phyloP scores from a whole-genome alignment of 176 grass and related monocot species.

The Musa itinerans region DNA sequence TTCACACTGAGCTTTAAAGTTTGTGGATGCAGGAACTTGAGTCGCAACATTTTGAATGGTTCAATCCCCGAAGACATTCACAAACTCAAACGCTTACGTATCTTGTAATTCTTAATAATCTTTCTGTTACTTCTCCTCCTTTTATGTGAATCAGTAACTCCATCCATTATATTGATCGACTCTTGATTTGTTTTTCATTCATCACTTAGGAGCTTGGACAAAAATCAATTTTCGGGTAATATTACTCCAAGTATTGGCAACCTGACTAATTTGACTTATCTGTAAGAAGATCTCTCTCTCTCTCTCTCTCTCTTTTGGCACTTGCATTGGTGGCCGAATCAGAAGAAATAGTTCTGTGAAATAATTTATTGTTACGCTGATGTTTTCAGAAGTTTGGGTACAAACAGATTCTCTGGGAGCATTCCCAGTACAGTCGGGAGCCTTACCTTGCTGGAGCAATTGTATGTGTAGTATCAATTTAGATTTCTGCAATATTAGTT shows the following conservation, averaged over 20 bases:
- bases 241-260: conserved; percentile 11
- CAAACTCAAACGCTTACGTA: conserved; percentile 30
- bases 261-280: conserved; percentile 3
- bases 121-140: not conserved
- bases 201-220: conserved; percentile 1
- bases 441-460: not conserved
- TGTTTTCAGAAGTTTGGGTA: conserved; percentile 17
- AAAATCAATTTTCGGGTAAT: conserved; percentile 7
- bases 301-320: not conserved
- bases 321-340: not conserved
- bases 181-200: not conserved
- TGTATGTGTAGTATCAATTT: conserved; percentile 8
- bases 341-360: not conserved
- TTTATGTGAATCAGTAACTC: not conserved
- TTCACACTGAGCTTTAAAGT: not conserved
- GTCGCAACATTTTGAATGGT: conserved; percentile 16
- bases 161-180: not conserved
- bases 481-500: no score
- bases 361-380: not conserved
- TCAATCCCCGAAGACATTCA: conserved; percentile 11
- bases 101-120: conserved; percentile 31
- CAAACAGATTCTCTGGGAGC: conserved; percentile 9
- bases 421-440: not conserved
- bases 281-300: not conserved
- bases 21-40: conserved; percentile 21